phyloP scores from a whole-genome alignment of 139 green algal species.

The Yamagishiella unicocca region DNA sequence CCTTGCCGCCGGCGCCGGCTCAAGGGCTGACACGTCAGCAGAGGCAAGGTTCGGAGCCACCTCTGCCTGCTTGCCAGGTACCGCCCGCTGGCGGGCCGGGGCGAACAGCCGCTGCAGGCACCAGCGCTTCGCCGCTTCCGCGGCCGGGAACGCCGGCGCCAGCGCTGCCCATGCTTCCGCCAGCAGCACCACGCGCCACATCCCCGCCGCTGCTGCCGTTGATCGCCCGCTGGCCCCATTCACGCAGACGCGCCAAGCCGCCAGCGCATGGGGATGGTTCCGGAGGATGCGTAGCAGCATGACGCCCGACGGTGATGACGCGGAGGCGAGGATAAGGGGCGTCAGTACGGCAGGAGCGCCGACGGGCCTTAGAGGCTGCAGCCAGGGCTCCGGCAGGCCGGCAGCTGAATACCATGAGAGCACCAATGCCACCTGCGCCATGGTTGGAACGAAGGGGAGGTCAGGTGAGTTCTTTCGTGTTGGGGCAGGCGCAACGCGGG shows the following conservation, averaged over 20 bases:
- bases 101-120: no score
- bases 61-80: no score
- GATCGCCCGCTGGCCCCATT: constrained; percentile 10
- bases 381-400: constrained; percentile 25
- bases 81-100: no score
- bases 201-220: neutral
- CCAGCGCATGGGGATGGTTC: neutral
- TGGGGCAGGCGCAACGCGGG: no score
- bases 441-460: no score
- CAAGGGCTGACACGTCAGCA: no score
- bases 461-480: neutral
- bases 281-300: constrained; percentile 16
- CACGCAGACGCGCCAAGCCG: neutral
- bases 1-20: no score
- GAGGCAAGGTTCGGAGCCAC: no score
- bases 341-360: neutral
- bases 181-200: neutral
- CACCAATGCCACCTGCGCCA: constrained; percentile 18
- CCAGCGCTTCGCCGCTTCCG: neutral
- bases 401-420: constrained; percentile 15
- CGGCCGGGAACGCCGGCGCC: neutral
- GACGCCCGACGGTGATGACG: neutral
- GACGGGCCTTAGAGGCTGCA: neutral
- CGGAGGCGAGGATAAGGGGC: constrained; percentile 15
- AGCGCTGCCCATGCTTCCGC: neutral